These are phyloP conservation scores for Cladosporium cucumerinum DNA, from an alignment of 2,329 filamentous ascomycete species.

Conservation along the genomic window DNA sequence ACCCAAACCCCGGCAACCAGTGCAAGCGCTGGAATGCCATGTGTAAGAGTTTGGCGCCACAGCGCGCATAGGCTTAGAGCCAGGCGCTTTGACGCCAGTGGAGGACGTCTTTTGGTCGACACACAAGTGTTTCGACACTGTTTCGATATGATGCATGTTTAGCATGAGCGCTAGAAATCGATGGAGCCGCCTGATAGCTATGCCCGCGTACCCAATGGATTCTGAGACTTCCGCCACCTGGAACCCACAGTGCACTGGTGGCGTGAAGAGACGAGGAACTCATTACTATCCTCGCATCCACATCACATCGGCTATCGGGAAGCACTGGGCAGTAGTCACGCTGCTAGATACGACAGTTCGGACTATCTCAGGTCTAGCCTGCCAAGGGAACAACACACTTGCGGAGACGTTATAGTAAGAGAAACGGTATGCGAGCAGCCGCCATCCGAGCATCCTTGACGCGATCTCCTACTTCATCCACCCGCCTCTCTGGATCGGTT, in stretches of 20 bases:
- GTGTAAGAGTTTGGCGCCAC: constrained; percentile 8
- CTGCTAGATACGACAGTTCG: constrained; percentile 14
- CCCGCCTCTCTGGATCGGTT: neutral
- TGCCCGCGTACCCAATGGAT: neutral
- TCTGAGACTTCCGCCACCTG: neutral
- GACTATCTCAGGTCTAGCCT: constrained; percentile 11
- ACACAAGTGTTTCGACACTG: constrained; percentile 1
- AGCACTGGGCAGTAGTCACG: constrained; percentile 11
- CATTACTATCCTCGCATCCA: constrained; percentile 4
- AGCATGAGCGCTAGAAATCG: constrained; percentile 1
- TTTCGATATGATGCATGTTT: neutral
- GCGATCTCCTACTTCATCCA: neutral
- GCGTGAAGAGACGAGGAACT: neutral
- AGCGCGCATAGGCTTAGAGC: neutral
- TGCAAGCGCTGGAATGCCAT: constrained; percentile 14
- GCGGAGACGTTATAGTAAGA: neutral
- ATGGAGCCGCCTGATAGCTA: neutral
- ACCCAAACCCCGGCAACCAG: neutral
- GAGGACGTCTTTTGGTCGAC: constrained; percentile 14
- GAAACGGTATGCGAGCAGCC: neutral
- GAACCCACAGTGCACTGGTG: neutral
- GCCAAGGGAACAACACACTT: constrained; percentile 14
- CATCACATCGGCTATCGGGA: constrained; percentile 12
- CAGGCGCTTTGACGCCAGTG: constrained; percentile 2
- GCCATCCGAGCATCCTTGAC: constrained; percentile 1